Evolutionary conservation across 371 early-diverging fungal genomes (phyloP).

Genomic region (Mucor irregularis): DNA sequence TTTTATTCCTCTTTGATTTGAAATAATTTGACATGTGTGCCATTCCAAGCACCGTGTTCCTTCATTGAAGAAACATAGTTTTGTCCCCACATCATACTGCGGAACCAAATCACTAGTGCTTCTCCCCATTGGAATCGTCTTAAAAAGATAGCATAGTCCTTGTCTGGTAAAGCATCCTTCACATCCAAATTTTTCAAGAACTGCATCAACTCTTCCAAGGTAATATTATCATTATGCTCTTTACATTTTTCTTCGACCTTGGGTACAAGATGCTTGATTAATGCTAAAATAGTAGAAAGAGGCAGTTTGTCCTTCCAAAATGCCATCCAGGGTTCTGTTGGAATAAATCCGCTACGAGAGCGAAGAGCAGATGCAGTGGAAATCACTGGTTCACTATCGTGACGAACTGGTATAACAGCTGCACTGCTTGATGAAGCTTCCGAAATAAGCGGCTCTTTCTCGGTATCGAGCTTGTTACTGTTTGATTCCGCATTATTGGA

Average conservation of each 20-base stretch:
- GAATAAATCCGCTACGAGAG: slow-evolving; percentile 9
- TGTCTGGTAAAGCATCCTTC: neutral
- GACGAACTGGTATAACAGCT: too few relatives aligned
- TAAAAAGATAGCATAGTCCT: slow-evolving; percentile 26
- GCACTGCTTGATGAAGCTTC: too few relatives aligned
- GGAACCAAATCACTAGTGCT: slow-evolving; percentile 66
- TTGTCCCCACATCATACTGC: slow-evolving; percentile 68
- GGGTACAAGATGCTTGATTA: slow-evolving; percentile 62
- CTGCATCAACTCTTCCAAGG: slow-evolving; percentile 11
- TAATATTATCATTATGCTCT: neutral
- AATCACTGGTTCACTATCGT: too few relatives aligned
- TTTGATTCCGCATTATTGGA: too few relatives aligned
- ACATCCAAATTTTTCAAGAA: slow-evolving; percentile 5
- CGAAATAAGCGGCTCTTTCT: too few relatives aligned
- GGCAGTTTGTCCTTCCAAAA: slow-evolving; percentile 71
- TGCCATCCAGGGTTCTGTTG: slow-evolving; percentile 21
- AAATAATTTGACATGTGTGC: slow-evolving; percentile 64
- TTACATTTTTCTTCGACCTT: slow-evolving; percentile 58
- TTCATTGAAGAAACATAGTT: slow-evolving; percentile 57
- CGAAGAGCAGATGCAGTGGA: neutral
- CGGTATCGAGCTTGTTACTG: too few relatives aligned
- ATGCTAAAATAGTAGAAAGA: slow-evolving; percentile 57
- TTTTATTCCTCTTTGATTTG: slow-evolving; percentile 44
- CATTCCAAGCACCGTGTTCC: slow-evolving; percentile 64
- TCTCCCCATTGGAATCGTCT: slow-evolving; percentile 60